Evolutionary conservation across 2,329 filamentous ascomycete genomes (phyloP).

Genomic region (Magnaporthiopsis poae): DNA sequence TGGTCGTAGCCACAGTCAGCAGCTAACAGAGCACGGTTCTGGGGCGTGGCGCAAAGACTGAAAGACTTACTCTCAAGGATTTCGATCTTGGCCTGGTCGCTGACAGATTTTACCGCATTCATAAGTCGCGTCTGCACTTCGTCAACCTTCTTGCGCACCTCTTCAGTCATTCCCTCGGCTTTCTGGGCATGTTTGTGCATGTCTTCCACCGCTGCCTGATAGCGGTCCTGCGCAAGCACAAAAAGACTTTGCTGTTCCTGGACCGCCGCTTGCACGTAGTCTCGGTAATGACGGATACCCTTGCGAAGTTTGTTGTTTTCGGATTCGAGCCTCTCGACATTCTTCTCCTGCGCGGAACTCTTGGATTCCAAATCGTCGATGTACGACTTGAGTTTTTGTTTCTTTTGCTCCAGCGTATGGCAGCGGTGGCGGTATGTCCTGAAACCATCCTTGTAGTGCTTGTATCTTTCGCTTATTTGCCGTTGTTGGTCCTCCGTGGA

Average conservation of each 20-base stretch:
- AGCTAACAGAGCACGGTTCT: conserved; percentile 1
- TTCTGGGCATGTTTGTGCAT: conserved; percentile 23
- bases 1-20: conserved; percentile 2
- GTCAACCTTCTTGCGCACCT: conserved; percentile 24
- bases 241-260: conserved; percentile 37
- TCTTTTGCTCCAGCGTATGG: neutral
- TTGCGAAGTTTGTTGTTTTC: neutral
- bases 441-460: neutral
- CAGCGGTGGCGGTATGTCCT: neutral
- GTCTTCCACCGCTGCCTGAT: conserved; percentile 24
- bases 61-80: conserved; percentile 11
- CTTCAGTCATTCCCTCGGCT: conserved; percentile 16
- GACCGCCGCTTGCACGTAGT: conserved; percentile 35
- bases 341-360: neutral
- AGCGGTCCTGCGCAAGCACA: conserved; percentile 22
- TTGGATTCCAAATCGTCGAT: neutral
- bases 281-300: conserved; percentile 13
- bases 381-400: neutral
- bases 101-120: conserved; percentile 12
- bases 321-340: neutral
- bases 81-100: conserved; percentile 9
- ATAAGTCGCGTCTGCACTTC: conserved; percentile 23
- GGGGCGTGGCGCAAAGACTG: neutral
- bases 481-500: neutral
- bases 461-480: neutral